A percentile compares a stretch with the other conserved stretches of the same genome.
Evolutionary conservation across 768 basidiomycete genomes (phyloP).

Genomic region (Auriscalpium orientale): DNA sequence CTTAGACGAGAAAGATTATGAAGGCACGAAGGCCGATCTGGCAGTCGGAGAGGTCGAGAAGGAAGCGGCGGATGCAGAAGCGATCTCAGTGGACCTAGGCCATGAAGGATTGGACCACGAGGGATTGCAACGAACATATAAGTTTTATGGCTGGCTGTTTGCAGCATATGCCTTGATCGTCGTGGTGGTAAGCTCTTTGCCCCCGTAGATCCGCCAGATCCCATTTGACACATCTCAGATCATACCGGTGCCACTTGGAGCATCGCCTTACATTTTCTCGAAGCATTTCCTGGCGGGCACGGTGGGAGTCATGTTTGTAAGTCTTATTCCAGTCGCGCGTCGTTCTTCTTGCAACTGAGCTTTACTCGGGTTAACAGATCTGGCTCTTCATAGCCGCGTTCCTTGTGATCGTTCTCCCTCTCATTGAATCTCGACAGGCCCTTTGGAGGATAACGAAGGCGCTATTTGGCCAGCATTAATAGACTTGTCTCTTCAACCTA

Average conservation of each 20-base stretch:
- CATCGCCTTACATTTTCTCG: slow-evolving; percentile 5
- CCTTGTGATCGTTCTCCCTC: slow-evolving; percentile 1
- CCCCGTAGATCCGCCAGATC: background rate
- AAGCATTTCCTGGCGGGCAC: slow-evolving; percentile 2
- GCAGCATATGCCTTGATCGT: background rate
- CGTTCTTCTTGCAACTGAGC: slow-evolving; percentile 10
- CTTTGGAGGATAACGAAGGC: slow-evolving; percentile 1
- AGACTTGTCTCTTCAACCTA: no score
- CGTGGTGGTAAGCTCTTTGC: background rate
- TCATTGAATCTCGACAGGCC: slow-evolving; percentile 1
- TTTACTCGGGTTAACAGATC: background rate
- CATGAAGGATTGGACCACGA: background rate
- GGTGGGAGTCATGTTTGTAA: slow-evolving; percentile 5
- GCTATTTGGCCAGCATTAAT: background rate
- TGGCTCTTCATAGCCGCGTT: slow-evolving; percentile 7
- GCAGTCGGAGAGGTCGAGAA: background rate
- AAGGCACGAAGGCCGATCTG: background rate
- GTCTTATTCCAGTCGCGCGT: slow-evolving; percentile 1
- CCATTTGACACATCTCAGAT: background rate
- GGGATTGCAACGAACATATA: background rate
- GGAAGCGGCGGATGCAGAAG: background rate
- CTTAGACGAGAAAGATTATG: background rate
- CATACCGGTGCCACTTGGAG: slow-evolving; percentile 5
- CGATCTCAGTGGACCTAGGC: background rate
- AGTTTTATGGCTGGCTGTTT: background rate